These are phyloP conservation scores for Xylaria castorea DNA, from an alignment of 495 filamentous ascomycete species.

Conservation along the genomic window DNA sequence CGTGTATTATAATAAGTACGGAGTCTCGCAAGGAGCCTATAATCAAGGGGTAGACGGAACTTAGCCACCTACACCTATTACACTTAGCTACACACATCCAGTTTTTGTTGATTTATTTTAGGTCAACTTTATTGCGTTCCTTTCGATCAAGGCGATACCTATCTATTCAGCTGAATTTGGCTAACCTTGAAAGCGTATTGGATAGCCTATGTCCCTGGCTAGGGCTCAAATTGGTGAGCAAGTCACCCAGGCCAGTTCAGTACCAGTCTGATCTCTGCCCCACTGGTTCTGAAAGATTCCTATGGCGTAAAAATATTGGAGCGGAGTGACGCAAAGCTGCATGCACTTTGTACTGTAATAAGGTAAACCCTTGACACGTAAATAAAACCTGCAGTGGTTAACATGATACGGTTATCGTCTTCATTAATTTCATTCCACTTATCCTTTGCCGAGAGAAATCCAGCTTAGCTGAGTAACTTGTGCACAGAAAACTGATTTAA, in stretches of 20 bases:
- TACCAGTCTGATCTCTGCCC: background rate
- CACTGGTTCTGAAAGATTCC: background rate
- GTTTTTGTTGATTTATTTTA: no score
- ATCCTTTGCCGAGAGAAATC: background rate
- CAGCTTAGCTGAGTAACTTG: background rate
- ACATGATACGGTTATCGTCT: background rate
- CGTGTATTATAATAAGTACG: no score
- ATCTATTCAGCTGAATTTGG: no score
- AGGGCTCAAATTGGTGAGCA: no score
- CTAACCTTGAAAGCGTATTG: no score
- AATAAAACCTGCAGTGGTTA: background rate
- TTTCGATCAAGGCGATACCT: no score
- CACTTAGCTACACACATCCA: no score
- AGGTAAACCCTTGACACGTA: background rate
- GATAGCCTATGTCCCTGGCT: no score
- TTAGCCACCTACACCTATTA: no score
- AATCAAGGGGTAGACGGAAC: no score
- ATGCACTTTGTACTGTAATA: background rate
- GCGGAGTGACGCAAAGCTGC: background rate
- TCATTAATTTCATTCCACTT: background rate
- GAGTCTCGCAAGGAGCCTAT: no score
- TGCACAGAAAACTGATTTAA: background rate
- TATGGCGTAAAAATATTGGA: background rate
- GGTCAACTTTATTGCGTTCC: no score
- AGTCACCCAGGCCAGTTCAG: background rate